phyloP scores from a whole-genome alignment of 495 filamentous ascomycete genomes.

The Talaromyces thailandensis region DNA sequence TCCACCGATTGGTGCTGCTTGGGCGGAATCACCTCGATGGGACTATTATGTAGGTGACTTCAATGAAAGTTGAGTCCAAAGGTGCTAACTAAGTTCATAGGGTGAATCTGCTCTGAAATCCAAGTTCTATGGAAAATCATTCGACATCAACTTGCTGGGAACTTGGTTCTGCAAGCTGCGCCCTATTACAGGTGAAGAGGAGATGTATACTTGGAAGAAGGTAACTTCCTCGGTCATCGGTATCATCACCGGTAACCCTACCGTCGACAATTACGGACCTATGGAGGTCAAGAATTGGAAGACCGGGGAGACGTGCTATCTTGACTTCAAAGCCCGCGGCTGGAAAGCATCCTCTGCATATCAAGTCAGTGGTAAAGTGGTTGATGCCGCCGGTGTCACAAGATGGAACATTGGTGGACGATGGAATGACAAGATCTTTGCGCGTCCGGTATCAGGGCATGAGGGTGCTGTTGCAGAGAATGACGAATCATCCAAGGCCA shows the following conservation, averaged over 20 bases:
- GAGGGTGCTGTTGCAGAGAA: constrained; percentile 58
- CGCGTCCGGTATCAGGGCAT: constrained; percentile 83
- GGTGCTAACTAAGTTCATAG: constrained; percentile 17
- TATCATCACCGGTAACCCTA: constrained; percentile 93
- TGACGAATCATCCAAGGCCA: constrained; percentile 55
- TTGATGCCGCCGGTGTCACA: constrained; percentile 62
- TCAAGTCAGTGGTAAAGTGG: constrained; percentile 75
- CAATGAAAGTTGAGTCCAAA: background rate
- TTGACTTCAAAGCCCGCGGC: constrained; percentile 92
- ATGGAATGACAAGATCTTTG: constrained; percentile 97
- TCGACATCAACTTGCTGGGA: constrained; percentile 91
- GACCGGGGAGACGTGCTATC: constrained; percentile 78
- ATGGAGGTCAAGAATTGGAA: constrained; percentile 98
- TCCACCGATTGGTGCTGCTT: constrained; percentile 88
- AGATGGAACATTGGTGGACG: constrained; percentile 85
- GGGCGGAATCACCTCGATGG: constrained; percentile 89
- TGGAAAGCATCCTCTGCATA: constrained; percentile 91
- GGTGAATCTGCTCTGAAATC: constrained; percentile 95
- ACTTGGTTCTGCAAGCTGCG: constrained; percentile 94
- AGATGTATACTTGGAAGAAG: constrained; percentile 98
- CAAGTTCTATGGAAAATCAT: constrained; percentile 95
- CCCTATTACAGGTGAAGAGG: constrained; percentile 68
- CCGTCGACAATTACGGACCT: constrained; percentile 95
- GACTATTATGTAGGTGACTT: constrained; percentile 64
- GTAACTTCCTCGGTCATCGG: constrained; percentile 95